Evolutionary conservation across 257 asterid species (phyloP).

Genomic region (Gentiana macrophylla): DNA sequence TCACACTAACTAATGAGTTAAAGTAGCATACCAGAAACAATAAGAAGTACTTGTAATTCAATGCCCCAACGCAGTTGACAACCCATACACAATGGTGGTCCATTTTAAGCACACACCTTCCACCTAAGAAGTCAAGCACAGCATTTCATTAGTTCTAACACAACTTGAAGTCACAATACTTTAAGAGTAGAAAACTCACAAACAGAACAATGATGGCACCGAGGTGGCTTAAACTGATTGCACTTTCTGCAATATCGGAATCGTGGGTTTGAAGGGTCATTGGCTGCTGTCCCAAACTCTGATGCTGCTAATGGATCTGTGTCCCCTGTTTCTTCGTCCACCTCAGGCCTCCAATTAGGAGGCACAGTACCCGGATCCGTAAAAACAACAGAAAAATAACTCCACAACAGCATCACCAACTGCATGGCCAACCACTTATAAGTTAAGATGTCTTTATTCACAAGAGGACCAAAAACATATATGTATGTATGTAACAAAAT

Average conservation of each 20-base stretch:
- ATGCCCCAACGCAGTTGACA: constrained; percentile 95
- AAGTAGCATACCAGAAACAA: constrained; percentile 74
- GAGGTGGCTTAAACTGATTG: constrained; percentile 95
- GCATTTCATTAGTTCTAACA: constrained; percentile 14
- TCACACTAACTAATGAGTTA: constrained; percentile 6
- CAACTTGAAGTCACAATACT: constrained; percentile 5
- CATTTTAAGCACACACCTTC: constrained; percentile 94
- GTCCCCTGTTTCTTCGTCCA: constrained; percentile 86
- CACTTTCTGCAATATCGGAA: constrained; percentile 83
- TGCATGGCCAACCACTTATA: constrained; percentile 20
- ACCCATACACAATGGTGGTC: constrained; percentile 99
- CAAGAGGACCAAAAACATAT: too few species aligned
- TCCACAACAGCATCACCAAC: constrained; percentile 94
- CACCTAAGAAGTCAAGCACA: constrained; percentile 43
- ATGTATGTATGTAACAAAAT: too few species aligned
- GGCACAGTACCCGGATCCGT: constrained; percentile 96
- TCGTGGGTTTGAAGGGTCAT: constrained; percentile 42
- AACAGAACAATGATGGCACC: constrained; percentile 99
- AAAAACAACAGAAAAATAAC: constrained; percentile 92
- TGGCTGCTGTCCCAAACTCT: constrained; percentile 37
- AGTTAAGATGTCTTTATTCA: too few species aligned
- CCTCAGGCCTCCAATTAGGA: constrained; percentile 75
- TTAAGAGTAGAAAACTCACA: constrained; percentile 51
- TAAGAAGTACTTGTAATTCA: constrained; percentile 93
- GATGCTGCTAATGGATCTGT: constrained; percentile 57